Evolutionary conservation across 805 yeast species (phyloP).

Genomic region (Yueomyces sp.): DNA sequence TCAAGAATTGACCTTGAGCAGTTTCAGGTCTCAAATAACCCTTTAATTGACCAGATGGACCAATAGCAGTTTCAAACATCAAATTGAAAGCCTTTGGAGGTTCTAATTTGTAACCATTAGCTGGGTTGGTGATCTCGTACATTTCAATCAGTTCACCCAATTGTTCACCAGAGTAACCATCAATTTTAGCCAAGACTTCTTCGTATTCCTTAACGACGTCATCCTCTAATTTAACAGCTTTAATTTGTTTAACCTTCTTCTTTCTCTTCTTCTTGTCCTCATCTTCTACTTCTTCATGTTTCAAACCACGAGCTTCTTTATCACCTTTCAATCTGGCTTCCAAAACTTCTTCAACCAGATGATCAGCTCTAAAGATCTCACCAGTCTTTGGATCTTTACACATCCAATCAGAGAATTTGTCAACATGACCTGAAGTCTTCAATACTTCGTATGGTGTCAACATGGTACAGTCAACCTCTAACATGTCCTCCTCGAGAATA

Average conservation of each 20-base stretch:
- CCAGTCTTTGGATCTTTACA: slow-evolving; percentile 91
- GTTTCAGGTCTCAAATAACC: slow-evolving; percentile 98
- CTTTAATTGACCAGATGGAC: slow-evolving; percentile 93
- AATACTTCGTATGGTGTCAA: slow-evolving; percentile 94
- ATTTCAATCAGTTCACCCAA: slow-evolving; percentile 79
- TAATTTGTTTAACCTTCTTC: slow-evolving; percentile 92
- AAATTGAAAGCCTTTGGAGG: slow-evolving; percentile 91
- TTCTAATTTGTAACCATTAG: slow-evolving; percentile 71
- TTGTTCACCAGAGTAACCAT: slow-evolving; percentile 86
- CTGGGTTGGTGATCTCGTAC: slow-evolving; percentile 82
- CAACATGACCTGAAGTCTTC: slow-evolving; percentile 98
- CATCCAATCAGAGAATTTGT: slow-evolving; percentile 99
- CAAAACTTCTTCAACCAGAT: slow-evolving; percentile 91
- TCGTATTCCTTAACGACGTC: slow-evolving; percentile 69
- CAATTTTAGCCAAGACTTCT: slow-evolving; percentile 79
- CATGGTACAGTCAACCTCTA: slow-evolving; percentile 97
- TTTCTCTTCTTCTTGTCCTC: slow-evolving; percentile 85
- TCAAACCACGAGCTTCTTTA: slow-evolving; percentile 85
- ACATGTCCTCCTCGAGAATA: slow-evolving; percentile 94
- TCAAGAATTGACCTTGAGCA: slow-evolving; percentile 98
- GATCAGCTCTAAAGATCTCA: slow-evolving; percentile 98
- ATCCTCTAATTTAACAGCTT: slow-evolving; percentile 78
- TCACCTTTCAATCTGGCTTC: slow-evolving; percentile 96
- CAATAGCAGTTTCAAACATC: slow-evolving; percentile 98
- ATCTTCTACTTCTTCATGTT: slow-evolving; percentile 40